Evolutionary conservation across 2,329 filamentous ascomycete genomes (phyloP), one percentile per base, ranked within the genome.

Genomic region (Pseudocercospora eumusae): DNA sequence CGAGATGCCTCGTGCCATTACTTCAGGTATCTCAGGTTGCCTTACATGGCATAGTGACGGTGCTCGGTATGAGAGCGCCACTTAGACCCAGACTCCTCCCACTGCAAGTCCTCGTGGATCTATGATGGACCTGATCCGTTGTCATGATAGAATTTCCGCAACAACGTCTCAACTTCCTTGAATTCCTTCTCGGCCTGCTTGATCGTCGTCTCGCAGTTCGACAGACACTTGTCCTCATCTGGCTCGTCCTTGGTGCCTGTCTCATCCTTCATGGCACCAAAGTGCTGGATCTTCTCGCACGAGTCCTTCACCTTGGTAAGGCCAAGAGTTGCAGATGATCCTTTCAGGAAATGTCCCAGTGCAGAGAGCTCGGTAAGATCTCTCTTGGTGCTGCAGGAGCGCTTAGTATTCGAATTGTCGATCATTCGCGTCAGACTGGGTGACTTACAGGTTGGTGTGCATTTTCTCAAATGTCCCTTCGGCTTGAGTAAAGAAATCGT

Each of bases 241-340:
- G 81, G 79, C 73, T 91, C 87, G 60, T 86, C 82, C 44, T 82
- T 79, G 5, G 81, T 83, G 45, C 92, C 92, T 47, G 90, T 88
- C 63, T 91, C 85, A 69, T 93, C 92, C 78, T 93, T 91, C 71
- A 85, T 83, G 72, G 90, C 89, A 68, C 93, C 93, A 75, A 88
- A 96, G 73, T 96, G 89, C 78, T 99, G 93, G 72, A 99, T 97
- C 82, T 96, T 92, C 79, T 98, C 93, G 80, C 95, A 99, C 65
- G 87, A 89, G 73, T 97, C 92, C 76, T 92, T 91, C 71, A 99
- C 89, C 77, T 96, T 96, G 71, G 85, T 88, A 59, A 98, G 85
- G 50, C 95, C 95, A 58, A 99, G 84, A 3, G 95, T 97, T 42
- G 95, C 93, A 8, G 93, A 97, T 6, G 93, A 98, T 63, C 95